Evolutionary conservation across 257 asterid species (phyloP), one percentile per base, ranked within the genome.

Genomic region (Verbena officinalis): DNA sequence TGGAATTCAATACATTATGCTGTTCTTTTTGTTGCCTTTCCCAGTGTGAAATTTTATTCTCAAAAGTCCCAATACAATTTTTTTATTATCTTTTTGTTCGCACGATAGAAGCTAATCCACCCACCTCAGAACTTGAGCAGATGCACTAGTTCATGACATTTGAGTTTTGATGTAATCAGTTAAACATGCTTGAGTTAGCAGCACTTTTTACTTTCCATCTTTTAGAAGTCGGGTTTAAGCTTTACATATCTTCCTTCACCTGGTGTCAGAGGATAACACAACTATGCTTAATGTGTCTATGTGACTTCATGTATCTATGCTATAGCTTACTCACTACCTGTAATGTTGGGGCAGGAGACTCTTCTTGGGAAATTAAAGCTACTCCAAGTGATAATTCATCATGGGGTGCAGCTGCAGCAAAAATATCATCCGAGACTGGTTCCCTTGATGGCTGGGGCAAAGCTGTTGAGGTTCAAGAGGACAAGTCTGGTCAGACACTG

Each of bases 391-490:
- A 77, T 64, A 78, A 67, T 75, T 53, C 88, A 57, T 75, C 90
- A 36, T 90, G 97, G 97, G 93, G 91, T 73, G 85, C 85, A 58
- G 69, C 87, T 58, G 81, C 71, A 62, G 81, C 80, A 38, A 78
- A 62, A 74, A 57, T 64, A 57, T 62, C 48, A 59, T 38, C 75
- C 17, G 79, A 64, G 16, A 22, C 74, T 36, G 79, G 70, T 24
- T 66, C 75, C 61, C 78, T 34, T 72, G 77, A 60, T 75, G 83
- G 87, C 68, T 86, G 95, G 92, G 92, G 89, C 49, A 83, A 81
- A 74, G 72, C 81, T 17, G 74, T 59, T 48, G 81, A 75, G 58
- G 60, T 83, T 59, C 70, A 49, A 68, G 64, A 51, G 42, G 77
- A 54, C 30, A 57, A 69, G 69, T 54, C 79, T 13, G 68, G 54